Conservation (phyloP, 345 rosid species). For the Combretum micranthum region DNA sequence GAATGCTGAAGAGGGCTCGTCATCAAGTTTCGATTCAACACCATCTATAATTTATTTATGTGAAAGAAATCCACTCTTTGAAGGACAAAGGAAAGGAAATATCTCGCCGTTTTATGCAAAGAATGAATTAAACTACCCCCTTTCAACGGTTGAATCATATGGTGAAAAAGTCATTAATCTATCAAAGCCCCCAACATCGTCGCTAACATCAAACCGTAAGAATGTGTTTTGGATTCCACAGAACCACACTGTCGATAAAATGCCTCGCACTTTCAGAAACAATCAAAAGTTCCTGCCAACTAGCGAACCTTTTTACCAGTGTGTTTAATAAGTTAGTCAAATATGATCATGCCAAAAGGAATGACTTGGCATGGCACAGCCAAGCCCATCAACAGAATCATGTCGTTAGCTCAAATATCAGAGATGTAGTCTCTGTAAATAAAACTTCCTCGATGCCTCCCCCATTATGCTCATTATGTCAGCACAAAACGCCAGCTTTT, state of each 20-base stretch:
- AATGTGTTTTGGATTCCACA: constrained; percentile 43
- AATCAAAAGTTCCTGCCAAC: constrained; percentile 6
- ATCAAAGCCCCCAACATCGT: constrained; percentile 13
- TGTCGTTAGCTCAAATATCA: constrained; percentile 25
- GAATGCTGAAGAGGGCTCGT: constrained; percentile 21
- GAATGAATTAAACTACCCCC: constrained; percentile 13
- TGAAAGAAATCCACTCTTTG: constrained; percentile 56
- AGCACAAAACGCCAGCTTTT: constrained; percentile 55
- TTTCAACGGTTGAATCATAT: constrained; percentile 5
- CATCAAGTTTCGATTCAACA: constrained; percentile 26
- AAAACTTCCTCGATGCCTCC: constrained; percentile 62
- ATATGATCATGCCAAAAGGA: constrained; percentile 31
- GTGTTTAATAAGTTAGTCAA: constrained; percentile 42
- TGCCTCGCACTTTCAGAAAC: constrained; percentile 11
- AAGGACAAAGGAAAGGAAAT: constrained; percentile 27
- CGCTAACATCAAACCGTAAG: constrained; percentile 14
- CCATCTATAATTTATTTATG: constrained; percentile 31
- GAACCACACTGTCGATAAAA: constrained; percentile 26
- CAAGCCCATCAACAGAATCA: constrained; percentile 23
- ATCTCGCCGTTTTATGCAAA: constrained; percentile 12
- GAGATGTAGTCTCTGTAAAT: constrained; percentile 37
- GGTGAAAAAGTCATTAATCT: constrained; percentile 24
- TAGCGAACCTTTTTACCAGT: constrained; percentile 29
- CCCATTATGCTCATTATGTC: constrained; percentile 69
- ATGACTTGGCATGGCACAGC: constrained; percentile 14